Percentiles rank a stretch among this genome's conserved stretches.
Evolutionary conservation across 495 filamentous ascomycete genomes (phyloP).

Genomic region (Penicillium roqueforti): DNA sequence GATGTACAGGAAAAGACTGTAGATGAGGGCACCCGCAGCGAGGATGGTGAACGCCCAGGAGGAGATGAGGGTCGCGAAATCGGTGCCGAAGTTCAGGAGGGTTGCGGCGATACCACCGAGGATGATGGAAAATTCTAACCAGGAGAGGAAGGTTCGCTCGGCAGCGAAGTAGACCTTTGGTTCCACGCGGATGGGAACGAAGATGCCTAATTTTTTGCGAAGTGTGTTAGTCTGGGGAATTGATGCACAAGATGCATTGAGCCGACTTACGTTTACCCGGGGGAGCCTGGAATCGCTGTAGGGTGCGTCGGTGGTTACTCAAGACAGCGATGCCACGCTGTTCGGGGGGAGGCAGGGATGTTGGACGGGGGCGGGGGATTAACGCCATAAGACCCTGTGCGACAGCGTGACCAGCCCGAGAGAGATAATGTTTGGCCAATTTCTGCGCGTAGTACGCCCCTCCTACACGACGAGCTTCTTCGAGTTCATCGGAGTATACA

Average conservation of each 20-base stretch:
- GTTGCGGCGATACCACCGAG: slow-evolving; percentile 88
- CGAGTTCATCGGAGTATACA: slow-evolving; percentile 61
- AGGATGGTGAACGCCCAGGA: slow-evolving; percentile 78
- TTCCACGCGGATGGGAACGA: slow-evolving; percentile 92
- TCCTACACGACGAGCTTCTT: slow-evolving; percentile 67
- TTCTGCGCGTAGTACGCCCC: slow-evolving; percentile 65
- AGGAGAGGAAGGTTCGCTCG: slow-evolving; percentile 92
- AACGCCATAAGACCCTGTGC: slow-evolving; percentile 45
- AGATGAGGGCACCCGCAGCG: slow-evolving; percentile 68
- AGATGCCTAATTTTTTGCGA: slow-evolving; percentile 56
- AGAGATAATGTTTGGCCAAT: slow-evolving; percentile 46
- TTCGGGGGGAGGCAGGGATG: slow-evolving; percentile 52
- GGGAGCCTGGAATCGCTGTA: slow-evolving; percentile 74
- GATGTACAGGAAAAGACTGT: slow-evolving; percentile 76
- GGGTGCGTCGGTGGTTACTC: slow-evolving; percentile 48
- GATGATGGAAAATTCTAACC: slow-evolving; percentile 96
- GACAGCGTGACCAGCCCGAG: slow-evolving; percentile 37
- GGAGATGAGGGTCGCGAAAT: slow-evolving; percentile 54
- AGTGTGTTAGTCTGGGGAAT: neutral
- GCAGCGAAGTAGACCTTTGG: slow-evolving; percentile 97
- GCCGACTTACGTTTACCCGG: slow-evolving; percentile 68
- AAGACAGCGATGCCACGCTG: slow-evolving; percentile 45
- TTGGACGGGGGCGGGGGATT: slow-evolving; percentile 57
- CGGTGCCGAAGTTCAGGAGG: slow-evolving; percentile 79
- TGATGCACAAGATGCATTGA: neutral